Evolutionary conservation across 441 rosid genomes (phyloP).

Genomic region (Biscutella laevigata): DNA sequence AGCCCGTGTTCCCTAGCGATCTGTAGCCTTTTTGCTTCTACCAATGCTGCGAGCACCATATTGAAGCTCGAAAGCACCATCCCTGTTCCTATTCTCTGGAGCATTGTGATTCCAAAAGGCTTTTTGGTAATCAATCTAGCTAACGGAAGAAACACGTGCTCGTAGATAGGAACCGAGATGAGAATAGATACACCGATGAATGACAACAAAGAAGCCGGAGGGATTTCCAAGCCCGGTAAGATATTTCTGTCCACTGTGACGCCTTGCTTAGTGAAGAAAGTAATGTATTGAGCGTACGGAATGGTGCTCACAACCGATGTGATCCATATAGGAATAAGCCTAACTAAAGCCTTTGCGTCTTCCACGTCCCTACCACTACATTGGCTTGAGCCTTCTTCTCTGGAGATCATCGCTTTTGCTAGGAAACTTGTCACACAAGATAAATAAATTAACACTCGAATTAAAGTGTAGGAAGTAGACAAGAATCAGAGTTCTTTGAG

Average conservation of each 20-base stretch:
- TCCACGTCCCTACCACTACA: constrained; percentile 62
- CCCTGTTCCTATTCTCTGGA: constrained; percentile 54
- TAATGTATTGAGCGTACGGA: constrained; percentile 41
- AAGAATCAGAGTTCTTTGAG: constrained; percentile 27
- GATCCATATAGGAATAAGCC: constrained; percentile 63
- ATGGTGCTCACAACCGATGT: constrained; percentile 43
- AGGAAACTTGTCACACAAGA: constrained; percentile 46
- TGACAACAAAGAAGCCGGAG: constrained; percentile 56
- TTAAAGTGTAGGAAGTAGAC: constrained; percentile 6
- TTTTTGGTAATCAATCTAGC: constrained; percentile 32
- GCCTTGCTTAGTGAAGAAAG: constrained; percentile 73
- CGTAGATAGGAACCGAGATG: constrained; percentile 40
- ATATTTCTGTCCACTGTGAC: constrained; percentile 44
- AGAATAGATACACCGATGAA: constrained; percentile 48
- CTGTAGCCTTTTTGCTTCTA: constrained; percentile 34
- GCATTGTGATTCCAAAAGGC: constrained; percentile 49
- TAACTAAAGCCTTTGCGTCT: constrained; percentile 52
- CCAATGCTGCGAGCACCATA: constrained; percentile 41
- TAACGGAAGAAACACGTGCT: constrained; percentile 36
- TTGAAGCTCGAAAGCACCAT: constrained; percentile 32
- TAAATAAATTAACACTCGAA: constrained; percentile 22
- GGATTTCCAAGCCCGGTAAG: constrained; percentile 38
- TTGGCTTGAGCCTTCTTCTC: constrained; percentile 23
- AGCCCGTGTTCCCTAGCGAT: constrained; percentile 35
- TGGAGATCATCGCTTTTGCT: constrained; percentile 51